Conservation (phyloP, 2,329 filamentous ascomycete genomes). For the Stenocarpella maydis region DNA sequence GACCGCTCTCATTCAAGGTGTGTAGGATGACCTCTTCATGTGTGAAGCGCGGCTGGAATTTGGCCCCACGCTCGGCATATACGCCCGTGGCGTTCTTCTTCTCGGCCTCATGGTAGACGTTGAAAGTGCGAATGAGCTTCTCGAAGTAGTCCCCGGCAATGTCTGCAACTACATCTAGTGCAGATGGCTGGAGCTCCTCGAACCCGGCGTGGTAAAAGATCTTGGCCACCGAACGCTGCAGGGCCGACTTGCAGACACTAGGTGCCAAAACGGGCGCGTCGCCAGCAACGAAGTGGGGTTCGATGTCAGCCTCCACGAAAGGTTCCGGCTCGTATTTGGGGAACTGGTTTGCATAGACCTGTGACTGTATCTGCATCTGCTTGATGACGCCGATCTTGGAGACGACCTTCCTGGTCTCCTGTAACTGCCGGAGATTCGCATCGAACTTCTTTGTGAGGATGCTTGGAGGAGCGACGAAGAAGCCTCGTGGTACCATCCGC, state of each 20-base stretch:
- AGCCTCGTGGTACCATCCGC: constrained; percentile 75
- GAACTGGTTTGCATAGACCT: constrained; percentile 98
- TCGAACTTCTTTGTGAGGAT: constrained; percentile 82
- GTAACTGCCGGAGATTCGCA: constrained; percentile 91
- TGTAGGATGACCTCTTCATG: constrained; percentile 89
- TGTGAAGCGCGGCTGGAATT: constrained; percentile 73
- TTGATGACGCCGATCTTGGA: constrained; percentile 98
- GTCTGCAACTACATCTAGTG: constrained; percentile 88
- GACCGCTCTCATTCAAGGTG: constrained; percentile 82
- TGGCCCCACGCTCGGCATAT: constrained; percentile 50
- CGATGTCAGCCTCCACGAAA: constrained; percentile 85
- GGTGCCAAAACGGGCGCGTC: constrained; percentile 88
- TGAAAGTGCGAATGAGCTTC: constrained; percentile 82
- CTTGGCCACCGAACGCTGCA: constrained; percentile 92
- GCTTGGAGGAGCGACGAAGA: constrained; percentile 79
- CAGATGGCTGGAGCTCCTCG: constrained; percentile 95
- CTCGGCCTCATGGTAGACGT: constrained; percentile 83
- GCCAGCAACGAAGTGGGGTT: constrained; percentile 88
- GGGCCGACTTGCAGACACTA: constrained; percentile 80
- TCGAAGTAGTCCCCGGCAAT: constrained; percentile 89
- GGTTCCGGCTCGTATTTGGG: constrained; percentile 93
- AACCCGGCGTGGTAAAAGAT: constrained; percentile 97
- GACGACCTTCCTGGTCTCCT: constrained; percentile 94
- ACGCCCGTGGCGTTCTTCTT: constrained; percentile 67
- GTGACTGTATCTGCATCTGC: constrained; percentile 98